Base-by-base conservation (phyloP, 148 eudicot genomes). In the Arctostaphylos glauca region DNA sequence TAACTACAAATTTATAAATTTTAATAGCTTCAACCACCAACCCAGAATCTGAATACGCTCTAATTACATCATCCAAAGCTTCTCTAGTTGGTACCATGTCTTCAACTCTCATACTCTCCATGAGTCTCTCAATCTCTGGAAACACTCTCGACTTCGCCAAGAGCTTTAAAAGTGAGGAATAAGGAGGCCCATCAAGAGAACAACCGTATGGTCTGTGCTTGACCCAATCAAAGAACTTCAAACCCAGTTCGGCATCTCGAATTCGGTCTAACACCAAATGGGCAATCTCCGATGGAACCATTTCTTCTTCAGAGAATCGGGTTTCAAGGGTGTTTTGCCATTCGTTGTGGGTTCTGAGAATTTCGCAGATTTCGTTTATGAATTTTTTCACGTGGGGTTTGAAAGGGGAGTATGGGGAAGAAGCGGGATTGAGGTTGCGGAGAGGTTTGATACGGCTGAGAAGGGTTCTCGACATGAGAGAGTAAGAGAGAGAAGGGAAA, bases 91-190 rank as follows among this genome's bases (percentile, higher is more conserved):
- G 91, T 84, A 84, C 83, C 87, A 81, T 62, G 43, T 88, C 93
- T 43, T 92, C 87, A 62, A 76, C 81, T 70, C 84, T 85, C 93
- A 92, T 82, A 38, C 82, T 82, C 66, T 75, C 86, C 78, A 91
- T 72, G 84, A 96, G 80, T 77, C 81, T 83, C 77, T 90, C 94
- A 44, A 90, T 83, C 80, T 94, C 99, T n/a, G 72, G 12, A 85
- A 96, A 91, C 76, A 89, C 85, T 81, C 84, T 91, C 62, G 86
- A 90, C 78, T 66, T 87, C 1, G 91, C 94, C 77, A 96, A 84
- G 47, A 94, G 91, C 88, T 91, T 93, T 44, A 96, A 78, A 81
- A 96, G 92, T 14, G 99, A 94, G 81, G 99, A 96, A 84, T 87
- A 92, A 70, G 93, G 94, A 85, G 58, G 78, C 88, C 92, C 91